Evolutionary conservation across 768 basidiomycete genomes (phyloP), one percentile per base, ranked within the genome.

Genomic region (Suillus subaureus): DNA sequence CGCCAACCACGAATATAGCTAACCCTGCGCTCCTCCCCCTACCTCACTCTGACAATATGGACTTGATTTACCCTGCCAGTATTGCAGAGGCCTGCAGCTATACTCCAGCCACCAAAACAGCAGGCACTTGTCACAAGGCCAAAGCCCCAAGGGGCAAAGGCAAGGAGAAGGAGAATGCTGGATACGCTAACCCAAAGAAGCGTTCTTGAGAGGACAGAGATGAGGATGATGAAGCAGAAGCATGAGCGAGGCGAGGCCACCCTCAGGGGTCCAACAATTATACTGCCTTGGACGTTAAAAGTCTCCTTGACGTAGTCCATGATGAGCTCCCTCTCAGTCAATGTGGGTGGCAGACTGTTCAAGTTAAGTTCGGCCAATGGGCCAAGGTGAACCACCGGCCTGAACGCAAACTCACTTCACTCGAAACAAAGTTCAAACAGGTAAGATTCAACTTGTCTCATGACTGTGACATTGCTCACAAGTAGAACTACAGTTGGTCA

Each of bases 391-490:
- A 56, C 16, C 12, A 4, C 2, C 45, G 11, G 18, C 55, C 57
- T 18, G 49, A 37, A 15, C 8, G 3, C 13, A 54, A 58, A 28
- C 13, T 39, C 1, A 26, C 23, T 49, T 49, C 23, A 13, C 68
- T 76, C 23, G 67, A 73, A 61, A 72, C 67, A 1, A 74, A 72
- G 65, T 76, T 64, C 61, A 75, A 73, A 61, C 66, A 67, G 61
- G 75, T 76, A 64, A 13, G 37, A 16, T 26, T 45, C 6, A 7
- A 23, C 6, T 11, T 62, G 3, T 55, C 28, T 54, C 12, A 15
- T 51, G 12, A 6, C 23, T 26, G 23, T 0, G 0, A 51, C 11
- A 55, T 43, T 35, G 23, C 47, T 42, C 26, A 21, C 51, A 0
- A 21, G 73, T 76, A 62, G 2, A 9, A 11, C 62, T 43, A 37